phyloP scores from a whole-genome alignment of 169 alveolate genomes.

The Plasmodium malariae region DNA sequence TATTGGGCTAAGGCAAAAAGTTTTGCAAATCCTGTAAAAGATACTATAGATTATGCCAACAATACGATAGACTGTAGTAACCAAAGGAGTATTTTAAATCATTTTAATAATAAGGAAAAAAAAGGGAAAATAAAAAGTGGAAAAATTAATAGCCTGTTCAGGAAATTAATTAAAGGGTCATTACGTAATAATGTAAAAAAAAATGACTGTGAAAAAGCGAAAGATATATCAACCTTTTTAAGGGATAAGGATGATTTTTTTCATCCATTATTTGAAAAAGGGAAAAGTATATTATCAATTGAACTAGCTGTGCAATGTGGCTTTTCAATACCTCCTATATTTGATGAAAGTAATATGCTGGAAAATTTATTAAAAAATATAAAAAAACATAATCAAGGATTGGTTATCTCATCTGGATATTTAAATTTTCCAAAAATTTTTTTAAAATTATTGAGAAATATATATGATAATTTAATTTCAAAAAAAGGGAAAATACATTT shows the following conservation, averaged over 20 bases:
- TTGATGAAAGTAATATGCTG: constrained; percentile 80
- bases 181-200: not conserved
- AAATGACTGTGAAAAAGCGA: not conserved
- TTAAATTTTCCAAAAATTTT: constrained; percentile 82
- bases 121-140: not conserved
- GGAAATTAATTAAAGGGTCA: not conserved
- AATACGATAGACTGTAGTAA: not conserved
- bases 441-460: constrained; percentile 76
- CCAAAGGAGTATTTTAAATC: no score
- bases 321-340: constrained; percentile 84
- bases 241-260: constrained; percentile 28
- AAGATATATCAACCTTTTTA: not conserved
- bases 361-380: constrained; percentile 78
- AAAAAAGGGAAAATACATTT: constrained; percentile 75
- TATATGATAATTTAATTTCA: constrained; percentile 48
- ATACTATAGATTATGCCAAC: not conserved
- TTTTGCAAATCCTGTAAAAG: not conserved
- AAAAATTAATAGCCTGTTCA: not conserved
- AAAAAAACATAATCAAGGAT: constrained; percentile 77
- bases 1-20: not conserved
- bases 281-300: constrained; percentile 25
- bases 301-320: constrained; percentile 80
- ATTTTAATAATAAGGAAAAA: not conserved
- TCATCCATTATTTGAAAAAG: constrained; percentile 37
- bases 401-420: constrained; percentile 84